phyloP scores from a whole-genome alignment of 352 stramenopile genomes.

The Phytophthora podocarpi region DNA sequence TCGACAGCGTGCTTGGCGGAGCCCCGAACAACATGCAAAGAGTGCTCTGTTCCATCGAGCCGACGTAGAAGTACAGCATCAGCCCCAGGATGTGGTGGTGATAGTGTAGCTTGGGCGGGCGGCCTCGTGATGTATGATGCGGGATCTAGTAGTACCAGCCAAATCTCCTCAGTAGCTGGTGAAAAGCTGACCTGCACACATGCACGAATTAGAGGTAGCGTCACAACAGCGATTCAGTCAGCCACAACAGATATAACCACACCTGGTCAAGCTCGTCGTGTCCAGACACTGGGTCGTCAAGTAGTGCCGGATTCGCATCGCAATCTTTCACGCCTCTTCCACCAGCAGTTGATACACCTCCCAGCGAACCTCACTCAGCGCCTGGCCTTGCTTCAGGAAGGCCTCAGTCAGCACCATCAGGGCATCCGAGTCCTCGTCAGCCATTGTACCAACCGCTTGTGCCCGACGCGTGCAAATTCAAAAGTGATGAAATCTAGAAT shows the following conservation, averaged over 20 bases:
- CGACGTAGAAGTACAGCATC: background rate
- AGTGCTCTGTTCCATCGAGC: background rate
- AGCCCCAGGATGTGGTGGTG: background rate
- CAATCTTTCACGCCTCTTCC: background rate
- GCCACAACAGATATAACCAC: background rate
- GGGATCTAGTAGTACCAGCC: background rate
- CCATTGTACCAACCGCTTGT: no score
- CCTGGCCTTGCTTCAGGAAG: background rate
- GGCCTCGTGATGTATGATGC: background rate
- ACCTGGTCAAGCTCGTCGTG: background rate
- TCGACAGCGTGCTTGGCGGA: background rate
- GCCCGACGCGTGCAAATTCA: background rate
- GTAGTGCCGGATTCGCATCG: background rate
- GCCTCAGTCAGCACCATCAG: background rate
- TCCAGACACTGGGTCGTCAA: background rate
- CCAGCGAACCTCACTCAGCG: background rate
- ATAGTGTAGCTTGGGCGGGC: background rate
- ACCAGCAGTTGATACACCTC: background rate
- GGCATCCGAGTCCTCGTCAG: background rate
- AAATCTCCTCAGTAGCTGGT: background rate
- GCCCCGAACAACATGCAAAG: conserved; percentile 6
- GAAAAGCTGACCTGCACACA: background rate
- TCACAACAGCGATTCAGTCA: no score
- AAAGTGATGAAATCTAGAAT: conserved; percentile 11
- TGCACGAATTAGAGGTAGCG: background rate